Base-by-base conservation (phyloP, 192 early-diverging fungal species). In the Backusella luteola region DNA sequence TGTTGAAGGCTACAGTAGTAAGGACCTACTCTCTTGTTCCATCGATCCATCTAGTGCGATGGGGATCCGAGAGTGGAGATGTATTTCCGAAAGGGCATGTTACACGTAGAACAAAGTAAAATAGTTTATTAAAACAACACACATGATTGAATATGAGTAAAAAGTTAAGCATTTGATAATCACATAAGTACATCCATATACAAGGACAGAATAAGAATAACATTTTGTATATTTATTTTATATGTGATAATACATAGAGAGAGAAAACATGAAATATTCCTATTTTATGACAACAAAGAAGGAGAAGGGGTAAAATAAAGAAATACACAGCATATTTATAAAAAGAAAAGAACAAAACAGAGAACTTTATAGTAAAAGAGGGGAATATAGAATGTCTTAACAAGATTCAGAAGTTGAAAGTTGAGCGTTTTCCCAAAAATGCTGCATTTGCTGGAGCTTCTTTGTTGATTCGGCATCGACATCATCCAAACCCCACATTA, bases 401-500 rank as follows among this genome's bases (percentile, higher is more conserved):
- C 41, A 49, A 29, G 42, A 32, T 32, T 32, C 32, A 32, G 32
- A 32, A 32, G 32, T 32, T 32, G 32, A 46, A 26, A 71, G 42
- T 71, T 44, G 44, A 29, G 70, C 70, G 17, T 23, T 49, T 71
- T 81, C 80, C 76, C 80, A 81, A 72, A 81, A 81, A 8, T 63
- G 56, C 42, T 81, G 79, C 79, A 84, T 80, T 34, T 79, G 78
- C 41, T 67, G 75, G 42, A 84, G 38, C 76, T 80, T 76, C 42
- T 75, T 71, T 14, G 76, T 75, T 53, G 59, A 73, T 26, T 72
- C 73, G 17, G 26, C 59, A 66, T 84, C 79, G 12, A 84, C 36
- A 52, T 84, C 82, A 69, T 84, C 82, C 36, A 84, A 69, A 39
- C 82, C 82, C 82, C 82, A 84, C 79, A 84, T 77, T 70, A 84